Evolutionary conservation across 352 stramenopile species (phyloP).

Genomic region (Phytophthora uliginosa): DNA sequence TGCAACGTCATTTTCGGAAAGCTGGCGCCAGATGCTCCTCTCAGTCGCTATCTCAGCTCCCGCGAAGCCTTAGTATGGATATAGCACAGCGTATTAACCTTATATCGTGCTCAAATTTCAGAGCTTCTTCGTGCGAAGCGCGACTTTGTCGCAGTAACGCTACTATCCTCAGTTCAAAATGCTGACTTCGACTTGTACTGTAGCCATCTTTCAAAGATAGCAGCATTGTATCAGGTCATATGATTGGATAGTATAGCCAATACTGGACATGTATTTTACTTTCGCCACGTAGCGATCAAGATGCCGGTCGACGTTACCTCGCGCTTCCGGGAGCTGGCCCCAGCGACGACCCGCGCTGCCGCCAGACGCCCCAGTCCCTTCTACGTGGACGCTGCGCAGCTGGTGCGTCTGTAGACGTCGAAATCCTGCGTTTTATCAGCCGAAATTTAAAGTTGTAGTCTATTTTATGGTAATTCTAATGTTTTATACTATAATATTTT

Average conservation of each 20-base stretch:
- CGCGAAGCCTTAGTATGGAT: too few relatives aligned
- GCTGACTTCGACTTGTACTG: background rate
- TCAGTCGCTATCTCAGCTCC: too few relatives aligned
- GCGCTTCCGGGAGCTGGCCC: slow-evolving; percentile 48
- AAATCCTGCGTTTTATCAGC: background rate
- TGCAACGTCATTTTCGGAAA: too few relatives aligned
- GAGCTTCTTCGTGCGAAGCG: too few relatives aligned
- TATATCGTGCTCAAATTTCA: too few relatives aligned
- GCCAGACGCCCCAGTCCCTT: slow-evolving; percentile 18
- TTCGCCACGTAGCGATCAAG: slow-evolving; percentile 14
- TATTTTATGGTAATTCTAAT: too few relatives aligned
- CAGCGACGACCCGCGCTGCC: background rate
- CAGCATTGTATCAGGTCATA: background rate
- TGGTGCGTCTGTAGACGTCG: slow-evolving; percentile 30
- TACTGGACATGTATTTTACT: slow-evolving; percentile 6
- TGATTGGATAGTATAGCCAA: slow-evolving; percentile 27
- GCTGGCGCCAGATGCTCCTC: too few relatives aligned
- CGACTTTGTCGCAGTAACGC: too few relatives aligned
- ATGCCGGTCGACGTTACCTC: slow-evolving; percentile 51
- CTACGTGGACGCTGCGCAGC: slow-evolving; percentile 35
- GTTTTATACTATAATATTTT: background rate
- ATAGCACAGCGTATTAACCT: too few relatives aligned
- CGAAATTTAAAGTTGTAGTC: background rate
- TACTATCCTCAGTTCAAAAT: too few relatives aligned
- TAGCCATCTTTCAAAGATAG: slow-evolving; percentile 13